Conservation (phyloP, 148 eudicot genomes). For the Fagopyrum tataricum region DNA sequence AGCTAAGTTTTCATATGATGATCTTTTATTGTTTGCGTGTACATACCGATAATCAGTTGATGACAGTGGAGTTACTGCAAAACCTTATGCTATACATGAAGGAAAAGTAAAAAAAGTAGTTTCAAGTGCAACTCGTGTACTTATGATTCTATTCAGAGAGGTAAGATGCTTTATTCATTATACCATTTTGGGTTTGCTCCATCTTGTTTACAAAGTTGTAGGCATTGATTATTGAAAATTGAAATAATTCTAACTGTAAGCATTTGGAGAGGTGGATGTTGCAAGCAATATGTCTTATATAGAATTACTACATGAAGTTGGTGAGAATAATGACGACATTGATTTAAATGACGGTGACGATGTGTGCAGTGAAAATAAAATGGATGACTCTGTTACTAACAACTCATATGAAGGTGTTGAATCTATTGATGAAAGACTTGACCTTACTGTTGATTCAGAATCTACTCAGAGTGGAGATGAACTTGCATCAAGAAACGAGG, state of each 20-base stretch:
- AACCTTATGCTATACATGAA: slow-evolving; percentile 86
- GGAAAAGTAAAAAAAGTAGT: slow-evolving; percentile 82
- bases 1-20: neutral
- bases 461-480: slow-evolving; percentile 19
- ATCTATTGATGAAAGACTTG: slow-evolving; percentile 12
- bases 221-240: neutral
- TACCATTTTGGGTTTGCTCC: neutral
- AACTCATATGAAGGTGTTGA: slow-evolving; percentile 22
- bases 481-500: slow-evolving; percentile 23
- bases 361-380: slow-evolving; percentile 14
- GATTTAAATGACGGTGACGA: slow-evolving; percentile 15
- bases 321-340: slow-evolving; percentile 20
- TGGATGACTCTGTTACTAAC: slow-evolving; percentile 22
- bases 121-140: slow-evolving; percentile 88
- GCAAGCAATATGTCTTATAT: slow-evolving; percentile 59
- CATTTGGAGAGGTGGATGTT: slow-evolving; percentile 79
- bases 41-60: slow-evolving; percentile 38
- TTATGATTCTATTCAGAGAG: slow-evolving; percentile 85
- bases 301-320: slow-evolving; percentile 50
- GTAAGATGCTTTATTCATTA: slow-evolving; percentile 27
- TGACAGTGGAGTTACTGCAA: slow-evolving; percentile 97
- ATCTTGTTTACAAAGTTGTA: neutral
- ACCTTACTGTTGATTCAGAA: slow-evolving; percentile 16
- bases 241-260: slow-evolving; percentile 23
- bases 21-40: neutral